Percentiles rank a stretch among this genome's conserved stretches.
Evolutionary conservation across 2,329 filamentous ascomycete species (phyloP).

Genomic region (Colletotrichum kahawae): DNA sequence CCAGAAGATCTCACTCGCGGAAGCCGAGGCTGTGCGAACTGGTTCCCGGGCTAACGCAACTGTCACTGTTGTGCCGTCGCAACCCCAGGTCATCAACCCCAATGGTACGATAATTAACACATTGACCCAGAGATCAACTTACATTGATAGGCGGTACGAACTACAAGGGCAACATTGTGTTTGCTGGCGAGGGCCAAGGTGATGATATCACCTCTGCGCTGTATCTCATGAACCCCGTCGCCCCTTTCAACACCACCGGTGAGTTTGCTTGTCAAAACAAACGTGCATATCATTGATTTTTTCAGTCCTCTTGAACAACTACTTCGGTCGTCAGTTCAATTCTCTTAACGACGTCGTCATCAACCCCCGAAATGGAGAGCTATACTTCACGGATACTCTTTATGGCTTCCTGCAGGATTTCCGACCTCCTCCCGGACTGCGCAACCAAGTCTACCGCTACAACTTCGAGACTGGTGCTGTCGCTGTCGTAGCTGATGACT

Average conservation of each 20-base stretch:
- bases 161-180: slow-evolving; percentile 53
- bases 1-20: slow-evolving; percentile 51
- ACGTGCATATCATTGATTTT: accelerated
- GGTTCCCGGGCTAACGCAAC: slow-evolving; percentile 40
- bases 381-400: slow-evolving; percentile 68
- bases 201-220: slow-evolving; percentile 41
- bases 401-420: slow-evolving; percentile 67
- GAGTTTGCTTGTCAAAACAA: background rate
- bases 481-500: slow-evolving; percentile 61
- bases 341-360: slow-evolving; percentile 64
- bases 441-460: slow-evolving; percentile 64
- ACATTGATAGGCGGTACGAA: slow-evolving; percentile 51
- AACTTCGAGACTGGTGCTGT: slow-evolving; percentile 55
- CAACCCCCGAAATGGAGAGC: slow-evolving; percentile 55
- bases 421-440: slow-evolving; percentile 55
- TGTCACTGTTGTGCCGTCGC: slow-evolving; percentile 48
- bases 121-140: too few relatives aligned
- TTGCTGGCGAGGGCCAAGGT: slow-evolving; percentile 56
- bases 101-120: too few relatives aligned
- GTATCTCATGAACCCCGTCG: slow-evolving; percentile 46
- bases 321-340: slow-evolving; percentile 63
- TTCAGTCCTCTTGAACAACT: slow-evolving; percentile 60
- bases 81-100: slow-evolving; percentile 52
- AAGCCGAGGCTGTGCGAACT: slow-evolving; percentile 45
- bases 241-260: slow-evolving; percentile 57